phyloP scores from a whole-genome alignment of 257 asterid species.

The Solanum piurae region DNA sequence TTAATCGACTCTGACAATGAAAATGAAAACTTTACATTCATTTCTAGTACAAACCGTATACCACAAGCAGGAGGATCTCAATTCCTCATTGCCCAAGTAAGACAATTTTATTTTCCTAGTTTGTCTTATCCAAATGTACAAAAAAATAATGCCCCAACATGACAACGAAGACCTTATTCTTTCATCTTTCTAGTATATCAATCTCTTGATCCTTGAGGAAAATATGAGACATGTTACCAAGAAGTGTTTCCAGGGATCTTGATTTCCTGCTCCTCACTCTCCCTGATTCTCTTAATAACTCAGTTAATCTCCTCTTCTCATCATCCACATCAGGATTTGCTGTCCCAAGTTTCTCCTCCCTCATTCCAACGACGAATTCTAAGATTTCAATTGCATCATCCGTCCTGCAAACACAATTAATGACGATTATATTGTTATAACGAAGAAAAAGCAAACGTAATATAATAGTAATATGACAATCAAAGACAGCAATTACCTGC shows the following conservation, averaged over 20 bases:
- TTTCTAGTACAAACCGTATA: background rate
- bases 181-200: slow-evolving; percentile 21
- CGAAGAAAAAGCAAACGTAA: background rate
- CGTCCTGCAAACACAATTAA: slow-evolving; percentile 28
- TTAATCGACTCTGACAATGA: slow-evolving; percentile 1
- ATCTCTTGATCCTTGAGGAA: slow-evolving; percentile 18
- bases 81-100: background rate
- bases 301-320: slow-evolving; percentile 58
- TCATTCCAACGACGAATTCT: slow-evolving; percentile 67
- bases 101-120: background rate
- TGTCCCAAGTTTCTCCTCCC: slow-evolving; percentile 90
- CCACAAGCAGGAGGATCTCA: background rate
- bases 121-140: background rate
- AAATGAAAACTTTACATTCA: background rate
- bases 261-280: slow-evolving; percentile 51
- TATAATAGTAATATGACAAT: background rate
- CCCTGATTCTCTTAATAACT: slow-evolving; percentile 63
- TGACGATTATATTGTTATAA: background rate
- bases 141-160: background rate
- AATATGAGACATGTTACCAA: slow-evolving; percentile 30
- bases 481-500: slow-evolving; percentile 47
- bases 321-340: slow-evolving; percentile 82
- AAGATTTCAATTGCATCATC: slow-evolving; percentile 73
- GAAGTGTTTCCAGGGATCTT: slow-evolving; percentile 56
- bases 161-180: background rate